Evolutionary conservation across 768 basidiomycete species (phyloP).

Genomic region (Pleurotus djamor): DNA sequence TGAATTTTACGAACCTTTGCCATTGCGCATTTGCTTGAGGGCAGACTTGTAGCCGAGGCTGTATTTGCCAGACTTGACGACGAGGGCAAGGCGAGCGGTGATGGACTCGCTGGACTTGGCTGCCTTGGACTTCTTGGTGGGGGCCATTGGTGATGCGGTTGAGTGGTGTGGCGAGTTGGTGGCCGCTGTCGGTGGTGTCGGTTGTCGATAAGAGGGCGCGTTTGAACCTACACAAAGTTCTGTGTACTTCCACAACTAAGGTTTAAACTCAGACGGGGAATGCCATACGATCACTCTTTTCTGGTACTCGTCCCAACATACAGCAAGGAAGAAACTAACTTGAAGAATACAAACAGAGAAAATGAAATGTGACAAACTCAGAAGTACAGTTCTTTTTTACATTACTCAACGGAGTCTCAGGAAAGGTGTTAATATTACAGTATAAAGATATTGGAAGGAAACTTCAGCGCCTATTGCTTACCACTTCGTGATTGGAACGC

Average conservation of each 20-base stretch:
- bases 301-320: no score
- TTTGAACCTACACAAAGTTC: neutral
- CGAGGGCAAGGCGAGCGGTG: conserved; percentile 87
- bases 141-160: conserved; percentile 64
- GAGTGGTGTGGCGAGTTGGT: neutral
- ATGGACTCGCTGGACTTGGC: conserved; percentile 94
- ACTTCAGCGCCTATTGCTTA: no score
- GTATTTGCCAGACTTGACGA: conserved; percentile 99
- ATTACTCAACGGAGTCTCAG: no score
- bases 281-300: no score
- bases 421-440: no score
- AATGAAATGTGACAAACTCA: no score
- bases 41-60: conserved; percentile 97
- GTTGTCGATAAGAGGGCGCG: neutral
- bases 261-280: neutral
- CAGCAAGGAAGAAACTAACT: no score
- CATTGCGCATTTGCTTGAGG: conserved; percentile 96
- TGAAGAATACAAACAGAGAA: no score
- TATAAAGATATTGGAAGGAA: no score
- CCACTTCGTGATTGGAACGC: no score
- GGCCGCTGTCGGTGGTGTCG: neutral
- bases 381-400: no score
- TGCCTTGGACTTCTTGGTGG: conserved; percentile 93
- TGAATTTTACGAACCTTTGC: conserved; percentile 78
- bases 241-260: conserved; percentile 1